phyloP scores from a whole-genome alignment of 2,329 filamentous ascomycete genomes.

The Colletotrichum sp. region DNA sequence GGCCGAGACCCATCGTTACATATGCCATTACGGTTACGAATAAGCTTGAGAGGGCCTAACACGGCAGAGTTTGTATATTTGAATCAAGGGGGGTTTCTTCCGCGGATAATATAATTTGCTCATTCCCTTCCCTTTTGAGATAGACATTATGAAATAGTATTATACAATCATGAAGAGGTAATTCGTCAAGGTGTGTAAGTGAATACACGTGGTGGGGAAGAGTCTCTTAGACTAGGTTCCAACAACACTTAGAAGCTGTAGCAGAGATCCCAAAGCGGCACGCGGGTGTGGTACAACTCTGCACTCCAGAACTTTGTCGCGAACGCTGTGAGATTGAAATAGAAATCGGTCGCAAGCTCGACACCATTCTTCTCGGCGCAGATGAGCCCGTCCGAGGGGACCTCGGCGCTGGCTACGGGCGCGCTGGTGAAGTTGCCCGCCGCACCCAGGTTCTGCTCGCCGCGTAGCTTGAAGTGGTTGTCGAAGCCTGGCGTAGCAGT shows the following conservation, averaged over 20 bases:
- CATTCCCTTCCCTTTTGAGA: neutral
- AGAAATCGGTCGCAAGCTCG: conserved; percentile 28
- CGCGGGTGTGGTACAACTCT: conserved; percentile 23
- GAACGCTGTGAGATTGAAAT: conserved; percentile 29
- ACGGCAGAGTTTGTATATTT: neutral
- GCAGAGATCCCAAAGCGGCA: conserved; percentile 20
- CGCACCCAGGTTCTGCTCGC: conserved; percentile 26
- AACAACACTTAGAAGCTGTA: conserved; percentile 6
- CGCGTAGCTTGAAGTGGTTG: conserved; percentile 37
- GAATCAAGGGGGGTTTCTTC: neutral
- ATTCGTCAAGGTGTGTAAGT: neutral
- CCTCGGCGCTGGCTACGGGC: neutral
- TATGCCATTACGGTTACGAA: neutral
- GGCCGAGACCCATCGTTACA: neutral
- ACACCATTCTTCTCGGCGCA: conserved; percentile 28
- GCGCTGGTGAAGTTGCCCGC: conserved; percentile 5
- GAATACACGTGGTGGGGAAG: neutral
- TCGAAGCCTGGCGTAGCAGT: conserved; percentile 39
- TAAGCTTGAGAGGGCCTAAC: neutral
- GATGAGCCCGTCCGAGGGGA: conserved; percentile 20
- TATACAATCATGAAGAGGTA: neutral
- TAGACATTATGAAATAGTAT: neutral
- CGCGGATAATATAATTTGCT: neutral
- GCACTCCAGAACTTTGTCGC: conserved; percentile 29
- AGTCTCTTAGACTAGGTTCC: neutral